Evolutionary conservation across 1,284 basidiomycete species (phyloP).

Genomic region (Papiliotrema flavescens): DNA sequence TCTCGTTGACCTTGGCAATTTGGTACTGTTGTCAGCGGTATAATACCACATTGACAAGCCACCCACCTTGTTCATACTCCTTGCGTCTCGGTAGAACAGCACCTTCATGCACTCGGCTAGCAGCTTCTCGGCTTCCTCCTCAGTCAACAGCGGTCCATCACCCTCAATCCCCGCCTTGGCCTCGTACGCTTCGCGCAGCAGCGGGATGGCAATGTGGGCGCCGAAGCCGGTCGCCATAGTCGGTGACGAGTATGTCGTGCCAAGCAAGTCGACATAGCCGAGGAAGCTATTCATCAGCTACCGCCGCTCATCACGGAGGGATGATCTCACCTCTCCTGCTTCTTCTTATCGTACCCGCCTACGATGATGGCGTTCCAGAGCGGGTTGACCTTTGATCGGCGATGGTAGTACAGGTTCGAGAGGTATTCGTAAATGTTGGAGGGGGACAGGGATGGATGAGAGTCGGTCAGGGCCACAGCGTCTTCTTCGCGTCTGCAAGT

Average conservation of each 20-base stretch:
- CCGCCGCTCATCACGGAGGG: neutral
- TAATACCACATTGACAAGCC: neutral
- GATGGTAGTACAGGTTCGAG: conserved; percentile 82
- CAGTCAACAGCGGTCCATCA: conserved; percentile 67
- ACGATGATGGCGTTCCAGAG: conserved; percentile 95
- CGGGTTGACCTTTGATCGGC: conserved; percentile 85
- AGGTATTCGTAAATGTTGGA: conserved; percentile 92
- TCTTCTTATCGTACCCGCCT: conserved; percentile 77
- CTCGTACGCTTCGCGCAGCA: conserved; percentile 72
- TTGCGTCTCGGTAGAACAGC: conserved; percentile 93
- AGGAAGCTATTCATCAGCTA: conserved; percentile 62
- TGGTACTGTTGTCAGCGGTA: conserved; percentile 66
- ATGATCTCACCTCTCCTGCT: conserved; percentile 58
- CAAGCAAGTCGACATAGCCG: conserved; percentile 92
- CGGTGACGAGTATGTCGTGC: conserved; percentile 91
- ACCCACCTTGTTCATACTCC: conserved; percentile 89
- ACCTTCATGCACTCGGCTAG: conserved; percentile 88
- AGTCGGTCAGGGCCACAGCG: conserved; percentile 62
- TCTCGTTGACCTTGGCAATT: conserved; percentile 80
- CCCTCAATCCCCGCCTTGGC: conserved; percentile 64
- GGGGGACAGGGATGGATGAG: conserved; percentile 74
- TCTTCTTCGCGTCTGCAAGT: conserved; percentile 61
- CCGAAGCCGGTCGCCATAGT: conserved; percentile 97
- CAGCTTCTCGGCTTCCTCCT: conserved; percentile 74
- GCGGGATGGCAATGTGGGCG: conserved; percentile 87